phyloP scores from a whole-genome alignment of 2,329 filamentous ascomycete genomes.

The Botrytis cinerea region DNA sequence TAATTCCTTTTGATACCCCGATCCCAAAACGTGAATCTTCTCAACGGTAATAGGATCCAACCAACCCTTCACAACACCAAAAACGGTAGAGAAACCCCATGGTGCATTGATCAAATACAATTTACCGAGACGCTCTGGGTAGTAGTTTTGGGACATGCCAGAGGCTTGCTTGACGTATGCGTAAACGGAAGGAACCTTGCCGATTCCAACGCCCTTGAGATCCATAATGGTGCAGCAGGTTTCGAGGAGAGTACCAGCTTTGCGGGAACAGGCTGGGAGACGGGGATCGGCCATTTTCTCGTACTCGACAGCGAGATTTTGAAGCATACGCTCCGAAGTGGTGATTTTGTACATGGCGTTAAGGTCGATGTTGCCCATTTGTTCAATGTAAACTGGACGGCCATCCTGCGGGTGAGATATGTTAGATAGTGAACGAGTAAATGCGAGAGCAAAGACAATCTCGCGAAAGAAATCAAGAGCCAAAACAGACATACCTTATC shows the following conservation, averaged over 20 bases:
- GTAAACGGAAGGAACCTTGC: slow-evolving; percentile 81
- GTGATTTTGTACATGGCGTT: slow-evolving; percentile 91
- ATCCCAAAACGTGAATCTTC: slow-evolving; percentile 91
- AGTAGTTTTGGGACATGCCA: slow-evolving; percentile 96
- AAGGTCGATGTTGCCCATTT: slow-evolving; percentile 90
- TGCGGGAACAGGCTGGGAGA: slow-evolving; percentile 92
- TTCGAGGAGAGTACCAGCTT: slow-evolving; percentile 85
- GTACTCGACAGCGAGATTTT: slow-evolving; percentile 96
- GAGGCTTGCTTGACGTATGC: slow-evolving; percentile 83
- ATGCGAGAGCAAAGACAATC: neutral
- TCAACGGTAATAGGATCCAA: slow-evolving; percentile 93
- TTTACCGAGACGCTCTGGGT: slow-evolving; percentile 93
- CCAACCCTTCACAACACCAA: slow-evolving; percentile 86
- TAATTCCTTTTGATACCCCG: slow-evolving; percentile 79
- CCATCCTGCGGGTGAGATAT: slow-evolving; percentile 66
- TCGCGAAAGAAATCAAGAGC: neutral
- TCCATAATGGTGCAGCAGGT: slow-evolving; percentile 99
- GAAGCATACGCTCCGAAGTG: slow-evolving; percentile 87
- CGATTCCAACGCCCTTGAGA: slow-evolving; percentile 87
- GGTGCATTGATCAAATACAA: slow-evolving; percentile 98
- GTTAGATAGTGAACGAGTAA: slow-evolving; percentile 8
- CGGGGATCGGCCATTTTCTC: slow-evolving; percentile 93
- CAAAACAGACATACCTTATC: slow-evolving; percentile 62
- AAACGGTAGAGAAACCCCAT: slow-evolving; percentile 89
- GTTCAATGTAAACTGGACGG: slow-evolving; percentile 95